Percentiles rank a stretch among this genome's conserved stretches.
Conservation (phyloP, 139 green algal species). For the Coelastrella sp. region DNA sequence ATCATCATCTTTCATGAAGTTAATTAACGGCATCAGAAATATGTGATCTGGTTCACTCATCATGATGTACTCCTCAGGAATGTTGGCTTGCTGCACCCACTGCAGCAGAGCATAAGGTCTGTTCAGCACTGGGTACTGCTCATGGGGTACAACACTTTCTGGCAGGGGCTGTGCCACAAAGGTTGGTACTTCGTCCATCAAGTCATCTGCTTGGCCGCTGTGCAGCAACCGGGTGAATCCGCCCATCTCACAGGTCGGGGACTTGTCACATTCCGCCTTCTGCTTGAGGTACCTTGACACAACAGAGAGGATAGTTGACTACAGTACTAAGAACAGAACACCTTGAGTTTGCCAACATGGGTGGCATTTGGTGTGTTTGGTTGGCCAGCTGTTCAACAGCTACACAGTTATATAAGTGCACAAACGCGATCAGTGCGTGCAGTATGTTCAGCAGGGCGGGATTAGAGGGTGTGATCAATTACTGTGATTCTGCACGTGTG, state of each 20-base stretch:
- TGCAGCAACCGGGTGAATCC: conserved; percentile 97
- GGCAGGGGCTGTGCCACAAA: conserved; percentile 91
- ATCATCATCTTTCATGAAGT: conserved; percentile 84
- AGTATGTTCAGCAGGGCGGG: too few species aligned
- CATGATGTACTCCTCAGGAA: conserved; percentile 92
- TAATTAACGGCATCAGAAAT: conserved; percentile 93
- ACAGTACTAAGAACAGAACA: neutral
- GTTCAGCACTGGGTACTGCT: conserved; percentile 95
- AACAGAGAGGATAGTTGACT: neutral
- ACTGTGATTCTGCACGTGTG: too few species aligned
- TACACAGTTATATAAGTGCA: too few species aligned
- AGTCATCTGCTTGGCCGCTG: conserved; percentile 86
- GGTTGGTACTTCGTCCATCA: conserved; percentile 97
- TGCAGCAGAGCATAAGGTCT: conserved; percentile 95
- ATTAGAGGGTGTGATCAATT: too few species aligned
- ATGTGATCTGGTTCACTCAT: conserved; percentile 99
- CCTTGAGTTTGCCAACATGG: too few species aligned
- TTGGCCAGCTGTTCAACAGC: too few species aligned
- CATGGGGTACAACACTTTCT: conserved; percentile 72
- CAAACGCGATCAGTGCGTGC: too few species aligned
- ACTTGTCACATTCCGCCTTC: conserved; percentile 77
- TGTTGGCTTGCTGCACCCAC: conserved; percentile 80
- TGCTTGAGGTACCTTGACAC: conserved; percentile 81
- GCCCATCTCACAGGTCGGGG: conserved; percentile 81
- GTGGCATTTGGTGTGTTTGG: too few species aligned